Conservation (phyloP, 1,284 basidiomycete species). For the Rugosomyces carneus region DNA sequence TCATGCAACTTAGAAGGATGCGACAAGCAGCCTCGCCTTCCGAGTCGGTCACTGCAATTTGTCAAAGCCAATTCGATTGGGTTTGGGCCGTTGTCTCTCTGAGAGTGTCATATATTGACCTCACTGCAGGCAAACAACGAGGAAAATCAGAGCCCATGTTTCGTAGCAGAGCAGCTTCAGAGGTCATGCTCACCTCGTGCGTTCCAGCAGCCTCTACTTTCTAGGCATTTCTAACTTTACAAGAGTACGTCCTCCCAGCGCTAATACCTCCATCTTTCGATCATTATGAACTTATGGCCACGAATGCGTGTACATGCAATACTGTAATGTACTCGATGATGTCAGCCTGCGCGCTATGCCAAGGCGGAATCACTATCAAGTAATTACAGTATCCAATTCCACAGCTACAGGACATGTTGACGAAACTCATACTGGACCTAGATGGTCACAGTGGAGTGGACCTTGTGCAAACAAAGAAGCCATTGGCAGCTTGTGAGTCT, state of each 20-base stretch:
- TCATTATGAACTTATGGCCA: background rate
- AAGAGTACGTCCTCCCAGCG: background rate
- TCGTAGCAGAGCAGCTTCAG: slow-evolving; percentile 21
- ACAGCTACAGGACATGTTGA: no score
- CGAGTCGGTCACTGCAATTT: background rate
- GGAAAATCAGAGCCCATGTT: slow-evolving; percentile 17
- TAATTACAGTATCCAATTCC: no score
- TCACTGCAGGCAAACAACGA: slow-evolving; percentile 18
- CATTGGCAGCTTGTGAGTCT: no score
- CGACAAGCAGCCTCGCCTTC: background rate
- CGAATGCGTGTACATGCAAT: slow-evolving; percentile 16
- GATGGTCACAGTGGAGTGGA: no score
- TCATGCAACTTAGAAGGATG: background rate
- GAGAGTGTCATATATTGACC: background rate
- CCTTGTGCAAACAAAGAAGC: no score
- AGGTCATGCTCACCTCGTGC: slow-evolving; percentile 21
- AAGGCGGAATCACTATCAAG: slow-evolving; percentile 4
- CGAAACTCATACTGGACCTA: no score
- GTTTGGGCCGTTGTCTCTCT: background rate
- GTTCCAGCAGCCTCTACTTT: background rate
- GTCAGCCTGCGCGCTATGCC: slow-evolving; percentile 21
- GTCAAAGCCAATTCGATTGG: background rate
- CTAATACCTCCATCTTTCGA: background rate
- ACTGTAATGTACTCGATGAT: slow-evolving; percentile 19
- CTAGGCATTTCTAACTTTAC: background rate